Base-by-base conservation (phyloP, 164 flowering plant species). In the Stephania japonica region DNA sequence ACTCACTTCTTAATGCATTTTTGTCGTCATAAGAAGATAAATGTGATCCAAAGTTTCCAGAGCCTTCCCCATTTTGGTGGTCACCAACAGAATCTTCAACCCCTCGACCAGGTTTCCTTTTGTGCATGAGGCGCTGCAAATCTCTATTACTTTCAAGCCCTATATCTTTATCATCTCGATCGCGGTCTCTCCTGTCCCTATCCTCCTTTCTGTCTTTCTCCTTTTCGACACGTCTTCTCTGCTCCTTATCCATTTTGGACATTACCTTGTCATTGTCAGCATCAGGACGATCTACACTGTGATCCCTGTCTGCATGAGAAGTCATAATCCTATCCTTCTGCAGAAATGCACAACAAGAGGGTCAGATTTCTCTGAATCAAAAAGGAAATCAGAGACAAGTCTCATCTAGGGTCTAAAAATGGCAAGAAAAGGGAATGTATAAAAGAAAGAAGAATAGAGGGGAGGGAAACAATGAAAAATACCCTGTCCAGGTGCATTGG, bases 161-260 rank as follows among this genome's bases (percentile, higher is more conserved):
- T 53, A 83, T 75, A 69, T 86, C 91, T 78, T 81, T 81, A 78
- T 87, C 91, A 76, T 87, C 93, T 43, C 77, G 75, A 62, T 83
- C 88, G 26, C 78, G 82, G 59, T 87, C 88, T 77, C 84, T 87
- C 70, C 81, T 78, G 19, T 90, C 91, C 78, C 80, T 80, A 50
- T 88, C 88, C 11, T 87, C 90, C 73, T 83, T 82, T 76, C 85
- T 85, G 42, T 85, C 91, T 75, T 84, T 88, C 62, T 90, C 89
- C 74, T 85, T 88, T 19, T 93, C 92, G 23, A 76, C 81, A 67
- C 84, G 85, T 73, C 81, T 88, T 53, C 86, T 65, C 73, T 84
- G 89, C 64, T 87, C 93, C 78, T 89, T 88, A 61, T 83, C 89
- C 70, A 71, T 64, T 75, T 79, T 90, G 50, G 62, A 4, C 62